Base-by-base conservation (phyloP, 495 filamentous ascomycete species). In the Hypoxylon perforatum region DNA sequence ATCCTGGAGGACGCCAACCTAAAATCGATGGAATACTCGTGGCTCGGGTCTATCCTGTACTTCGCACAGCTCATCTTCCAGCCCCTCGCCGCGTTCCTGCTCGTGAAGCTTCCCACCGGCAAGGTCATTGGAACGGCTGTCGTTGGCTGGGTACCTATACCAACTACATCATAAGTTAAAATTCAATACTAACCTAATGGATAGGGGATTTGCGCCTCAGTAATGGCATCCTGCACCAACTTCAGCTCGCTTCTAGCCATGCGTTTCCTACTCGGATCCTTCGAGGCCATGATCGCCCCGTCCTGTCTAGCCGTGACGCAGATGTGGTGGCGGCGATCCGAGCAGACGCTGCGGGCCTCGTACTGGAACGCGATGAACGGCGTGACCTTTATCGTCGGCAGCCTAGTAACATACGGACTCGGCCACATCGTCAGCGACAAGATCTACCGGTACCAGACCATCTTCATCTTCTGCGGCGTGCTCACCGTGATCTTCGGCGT, bases 361-460 rank as follows among this genome's bases (percentile, higher is more conserved):
- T 82, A 80, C 71, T 82, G 79, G 83, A 82, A 83, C 57, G 75
- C 81, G 21, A 86, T 84, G 82, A 79, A 82, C 53, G 82, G 83
- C 4, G 65, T 82, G 4, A 81, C 80, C 12, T 75, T 76, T 51
- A 81, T 84, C 25, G 76, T 84, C 18, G 80, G 75, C 30, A 80
- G 78, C 41, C 56, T 88, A 33, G 80, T 88, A 28, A 84, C 84
- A 0, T 90, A 84, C 53, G 86, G 85, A 17, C 77, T 90, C 9
- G 87, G 85, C 1, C 86, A 88, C 63, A 87, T 89, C 59, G 56
- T 79, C 0, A 86, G 82, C 30, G 56, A 77, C 0, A 67, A 77
- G 9, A 78, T 90, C 41, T 81, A 82, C 49, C 78, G 84, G 15
- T 89, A 87, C 57, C 86, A 91, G 77, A 79, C 83, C 23, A 83